These are phyloP conservation scores for Ophiosphaerella korrae DNA, from an alignment of 2,329 filamentous ascomycete species.

Conservation along the genomic window DNA sequence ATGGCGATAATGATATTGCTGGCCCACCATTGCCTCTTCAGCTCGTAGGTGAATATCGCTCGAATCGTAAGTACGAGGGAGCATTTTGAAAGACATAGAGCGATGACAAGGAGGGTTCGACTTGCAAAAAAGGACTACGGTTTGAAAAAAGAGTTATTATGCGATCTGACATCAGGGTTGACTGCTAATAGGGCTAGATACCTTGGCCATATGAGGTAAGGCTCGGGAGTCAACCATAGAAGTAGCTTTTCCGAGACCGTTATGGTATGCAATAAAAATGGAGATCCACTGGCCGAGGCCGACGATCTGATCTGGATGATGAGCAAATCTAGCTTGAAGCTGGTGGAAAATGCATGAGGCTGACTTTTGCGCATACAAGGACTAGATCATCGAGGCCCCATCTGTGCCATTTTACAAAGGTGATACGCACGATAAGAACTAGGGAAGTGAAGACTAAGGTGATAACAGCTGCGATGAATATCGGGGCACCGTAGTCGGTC, in stretches of 20 bases:
- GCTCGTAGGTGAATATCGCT: neutral
- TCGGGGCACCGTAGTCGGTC: neutral
- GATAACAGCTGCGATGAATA: neutral
- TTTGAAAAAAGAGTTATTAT: no score
- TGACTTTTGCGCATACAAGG: neutral
- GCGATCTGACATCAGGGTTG: no score
- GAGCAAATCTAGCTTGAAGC: neutral
- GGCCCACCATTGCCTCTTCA: constrained; percentile 1
- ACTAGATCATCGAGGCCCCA: neutral
- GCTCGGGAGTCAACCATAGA: neutral
- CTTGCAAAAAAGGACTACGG: constrained; percentile 4
- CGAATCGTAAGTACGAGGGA: constrained; percentile 6
- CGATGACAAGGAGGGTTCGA: constrained; percentile 3
- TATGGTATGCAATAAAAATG: neutral
- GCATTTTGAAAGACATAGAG: constrained; percentile 9
- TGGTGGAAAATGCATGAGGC: neutral
- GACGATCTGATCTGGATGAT: neutral
- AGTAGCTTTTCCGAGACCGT: constrained; percentile 6
- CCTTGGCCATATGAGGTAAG: no score
- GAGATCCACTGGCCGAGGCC: constrained; percentile 6
- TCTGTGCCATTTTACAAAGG: constrained; percentile 1
- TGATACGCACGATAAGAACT: neutral
- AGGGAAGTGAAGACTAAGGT: neutral
- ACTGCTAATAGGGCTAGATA: no score
- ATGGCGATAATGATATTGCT: neutral